Evolutionary conservation across 805 yeast genomes (phyloP), one percentile per base, ranked within the genome.

Genomic region (Lachancea sp.): DNA sequence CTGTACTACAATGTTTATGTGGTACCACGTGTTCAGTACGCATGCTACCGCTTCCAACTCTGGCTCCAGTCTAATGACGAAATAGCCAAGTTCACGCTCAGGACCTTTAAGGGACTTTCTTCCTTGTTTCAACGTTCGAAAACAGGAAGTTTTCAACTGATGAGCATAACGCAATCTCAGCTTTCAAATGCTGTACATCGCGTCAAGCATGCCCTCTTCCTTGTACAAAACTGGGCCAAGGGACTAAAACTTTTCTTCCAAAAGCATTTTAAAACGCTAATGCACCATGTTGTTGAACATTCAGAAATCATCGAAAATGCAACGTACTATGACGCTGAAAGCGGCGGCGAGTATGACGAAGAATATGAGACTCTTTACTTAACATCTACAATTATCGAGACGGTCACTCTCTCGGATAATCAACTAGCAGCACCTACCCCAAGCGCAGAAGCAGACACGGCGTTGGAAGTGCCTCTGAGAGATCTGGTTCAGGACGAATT

Each of bases 401-500:
- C 58, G 2, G 43, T 47, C 8, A 49, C 55, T 2, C 31, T 34
- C 12, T 22, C 45, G 36, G 51, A 43, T 24, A 37, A 39, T 6
- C 29, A 38, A 8, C 37, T 28, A 3, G 38, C 42, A 2, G 41
- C 43, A 4, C 39, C 51, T 16, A 29, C 47, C 5, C 45, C 40
- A 1, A 38, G 44, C 8, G 15, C 40, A 15, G 45, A 44, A 8
- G 33, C 25, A 25, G 26, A 23, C 5, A 23, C 43, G 2, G 48
- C 48, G 5, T 15, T 44, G 31, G 49, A 48, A 7, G 38, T 51
- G 6, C 49, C 54, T 17, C 54, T 58, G 21, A 46, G 52, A 18
- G 51, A 45, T 18, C 33, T 49, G 7, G 39, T 65, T 21, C 64
- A 63, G 34, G 59, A 61, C 21, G 71, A 68, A 39, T 63, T 65